Evolutionary conservation across 495 filamentous ascomycete species (phyloP).

Genomic region (Penicillium diatomitis): DNA sequence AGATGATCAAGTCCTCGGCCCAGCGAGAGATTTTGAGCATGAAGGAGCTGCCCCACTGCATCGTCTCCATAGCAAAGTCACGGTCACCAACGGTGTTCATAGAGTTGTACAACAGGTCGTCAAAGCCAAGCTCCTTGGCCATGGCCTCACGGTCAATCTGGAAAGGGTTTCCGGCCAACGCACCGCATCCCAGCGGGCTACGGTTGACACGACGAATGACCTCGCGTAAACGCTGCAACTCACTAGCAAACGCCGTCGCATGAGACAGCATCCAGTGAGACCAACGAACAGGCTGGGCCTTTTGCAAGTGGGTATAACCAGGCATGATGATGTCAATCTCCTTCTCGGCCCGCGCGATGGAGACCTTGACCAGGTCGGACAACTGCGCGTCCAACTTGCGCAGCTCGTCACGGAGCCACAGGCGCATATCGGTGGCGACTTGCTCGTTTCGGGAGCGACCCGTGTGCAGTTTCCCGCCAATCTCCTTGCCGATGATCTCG

Average conservation of each 20-base stretch:
- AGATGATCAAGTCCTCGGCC: constrained; percentile 87
- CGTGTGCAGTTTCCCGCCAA: constrained; percentile 89
- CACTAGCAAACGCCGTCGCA: constrained; percentile 62
- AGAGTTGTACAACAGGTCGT: constrained; percentile 71
- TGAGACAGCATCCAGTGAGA: constrained; percentile 80
- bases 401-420: constrained; percentile 81
- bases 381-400: constrained; percentile 61
- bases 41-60: constrained; percentile 80
- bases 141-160: constrained; percentile 81
- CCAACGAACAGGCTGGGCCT: constrained; percentile 85
- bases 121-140: constrained; percentile 83
- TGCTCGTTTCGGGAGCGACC: constrained; percentile 91
- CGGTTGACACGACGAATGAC: constrained; percentile 67
- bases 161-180: constrained; percentile 88
- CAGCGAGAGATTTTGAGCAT: constrained; percentile 84
- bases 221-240: constrained; percentile 72
- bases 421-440: constrained; percentile 83
- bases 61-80: constrained; percentile 81
- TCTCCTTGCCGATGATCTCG: constrained; percentile 80
- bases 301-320: constrained; percentile 83
- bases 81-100: constrained; percentile 78
- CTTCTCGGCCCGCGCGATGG: constrained; percentile 62
- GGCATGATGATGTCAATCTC: constrained; percentile 62
- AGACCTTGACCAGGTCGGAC: constrained; percentile 60
- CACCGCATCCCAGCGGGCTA: constrained; percentile 75